Evolutionary conservation across 2,329 filamentous ascomycete genomes (phyloP).

Genomic region (Chrysoporthe austroafricana): DNA sequence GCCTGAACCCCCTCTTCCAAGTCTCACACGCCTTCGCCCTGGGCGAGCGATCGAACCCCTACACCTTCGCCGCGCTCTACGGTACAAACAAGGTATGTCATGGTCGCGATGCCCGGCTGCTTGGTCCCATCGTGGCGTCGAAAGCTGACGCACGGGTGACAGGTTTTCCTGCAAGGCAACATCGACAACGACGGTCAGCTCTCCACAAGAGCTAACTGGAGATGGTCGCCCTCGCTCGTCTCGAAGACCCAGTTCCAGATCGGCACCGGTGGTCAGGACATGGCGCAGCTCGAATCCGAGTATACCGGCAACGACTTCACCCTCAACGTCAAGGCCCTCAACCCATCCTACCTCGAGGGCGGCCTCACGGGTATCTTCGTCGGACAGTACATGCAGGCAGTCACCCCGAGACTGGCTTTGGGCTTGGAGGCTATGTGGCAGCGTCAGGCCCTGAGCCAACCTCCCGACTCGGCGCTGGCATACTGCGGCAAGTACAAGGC

Average conservation of each 20-base stretch:
- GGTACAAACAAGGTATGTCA: conserved; percentile 83
- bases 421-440: conserved; percentile 96
- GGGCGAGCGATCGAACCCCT: conserved; percentile 90
- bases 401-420: conserved; percentile 84
- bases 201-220: conserved; percentile 88
- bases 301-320: conserved; percentile 94
- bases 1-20: conserved; percentile 91
- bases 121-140: conserved; percentile 4
- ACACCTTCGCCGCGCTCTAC: conserved; percentile 92
- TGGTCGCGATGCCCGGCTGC: conserved; percentile 23
- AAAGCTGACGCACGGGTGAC: conserved; percentile 25
- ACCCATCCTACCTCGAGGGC: conserved; percentile 92
- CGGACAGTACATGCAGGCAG: conserved; percentile 90
- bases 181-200: conserved; percentile 91
- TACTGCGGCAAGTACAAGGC: conserved; percentile 93
- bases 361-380: conserved; percentile 94
- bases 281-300: conserved; percentile 94
- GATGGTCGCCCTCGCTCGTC: conserved; percentile 79
- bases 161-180: conserved; percentile 96
- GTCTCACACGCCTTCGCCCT: conserved; percentile 96
- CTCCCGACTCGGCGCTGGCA: conserved; percentile 87
- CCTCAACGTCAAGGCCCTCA: conserved; percentile 88
- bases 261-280: conserved; percentile 76
- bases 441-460: conserved; percentile 78
- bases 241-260: conserved; percentile 90